Conservation (phyloP, 805 yeast species). For the Ogataea philodendri region DNA sequence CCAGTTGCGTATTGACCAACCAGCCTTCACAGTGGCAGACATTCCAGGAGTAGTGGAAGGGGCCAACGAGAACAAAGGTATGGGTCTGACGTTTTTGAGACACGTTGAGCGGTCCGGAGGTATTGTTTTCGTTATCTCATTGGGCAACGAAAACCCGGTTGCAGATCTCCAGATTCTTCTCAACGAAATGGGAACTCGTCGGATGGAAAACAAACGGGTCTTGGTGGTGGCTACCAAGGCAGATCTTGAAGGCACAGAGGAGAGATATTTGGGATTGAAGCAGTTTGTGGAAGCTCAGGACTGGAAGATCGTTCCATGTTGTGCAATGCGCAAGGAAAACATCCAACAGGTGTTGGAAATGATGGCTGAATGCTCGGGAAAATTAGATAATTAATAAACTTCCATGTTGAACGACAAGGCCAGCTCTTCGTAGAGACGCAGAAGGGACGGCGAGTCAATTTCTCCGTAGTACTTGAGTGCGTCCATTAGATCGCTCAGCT, state of each 20-base stretch:
- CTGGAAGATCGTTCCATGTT: slow-evolving; percentile 82
- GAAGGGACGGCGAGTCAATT: slow-evolving; percentile 45
- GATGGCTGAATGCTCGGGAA: slow-evolving; percentile 63
- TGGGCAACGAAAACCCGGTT: slow-evolving; percentile 67
- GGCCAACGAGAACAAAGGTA: slow-evolving; percentile 80
- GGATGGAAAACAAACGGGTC: slow-evolving; percentile 59
- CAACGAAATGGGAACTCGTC: slow-evolving; percentile 65
- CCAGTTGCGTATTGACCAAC: slow-evolving; percentile 56
- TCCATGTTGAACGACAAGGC: slow-evolving; percentile 27
- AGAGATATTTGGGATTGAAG: slow-evolving; percentile 46
- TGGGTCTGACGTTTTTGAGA: slow-evolving; percentile 89
- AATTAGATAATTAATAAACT: slow-evolving; percentile 14
- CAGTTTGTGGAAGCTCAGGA: slow-evolving; percentile 39
- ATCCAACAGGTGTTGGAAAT: slow-evolving; percentile 63
- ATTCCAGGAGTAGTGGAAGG: slow-evolving; percentile 95
- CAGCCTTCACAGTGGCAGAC: slow-evolving; percentile 90
- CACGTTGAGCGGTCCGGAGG: slow-evolving; percentile 93
- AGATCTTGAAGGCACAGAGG: slow-evolving; percentile 59
- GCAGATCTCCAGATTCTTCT: slow-evolving; percentile 61
- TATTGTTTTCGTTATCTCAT: slow-evolving; percentile 77
- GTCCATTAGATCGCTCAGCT: slow-evolving; percentile 45
- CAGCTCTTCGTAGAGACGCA: slow-evolving; percentile 43
- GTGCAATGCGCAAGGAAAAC: slow-evolving; percentile 74
- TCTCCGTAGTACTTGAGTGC: slow-evolving; percentile 48
- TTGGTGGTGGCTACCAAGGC: slow-evolving; percentile 94